Evolutionary conservation across 345 rosid species (phyloP).

Genomic region (Aquilaria sinensis): DNA sequence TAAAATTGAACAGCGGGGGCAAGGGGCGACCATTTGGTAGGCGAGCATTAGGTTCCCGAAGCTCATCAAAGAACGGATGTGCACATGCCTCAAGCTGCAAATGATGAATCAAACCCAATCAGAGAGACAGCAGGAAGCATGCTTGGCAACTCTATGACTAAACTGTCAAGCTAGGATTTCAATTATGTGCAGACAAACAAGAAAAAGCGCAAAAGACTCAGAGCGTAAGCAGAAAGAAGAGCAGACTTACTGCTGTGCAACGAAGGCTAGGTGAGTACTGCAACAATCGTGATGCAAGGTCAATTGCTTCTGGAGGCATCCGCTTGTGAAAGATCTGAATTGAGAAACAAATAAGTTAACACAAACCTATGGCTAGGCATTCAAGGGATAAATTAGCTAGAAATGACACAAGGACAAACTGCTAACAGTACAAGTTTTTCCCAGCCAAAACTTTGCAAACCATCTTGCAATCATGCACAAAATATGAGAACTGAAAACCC

Average conservation of each 20-base stretch:
- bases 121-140: neutral
- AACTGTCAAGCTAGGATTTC: neutral
- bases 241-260: slow-evolving; percentile 65
- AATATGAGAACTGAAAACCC: too few relatives aligned
- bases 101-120: neutral
- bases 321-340: slow-evolving; percentile 68
- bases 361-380: neutral
- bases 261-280: slow-evolving; percentile 84
- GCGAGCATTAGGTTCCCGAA: slow-evolving; percentile 70
- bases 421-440: neutral
- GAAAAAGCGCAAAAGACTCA: neutral
- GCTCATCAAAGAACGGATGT: slow-evolving; percentile 83
- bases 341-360: neutral
- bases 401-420: neutral
- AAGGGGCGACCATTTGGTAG: slow-evolving; percentile 67
- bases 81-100: slow-evolving; percentile 75
- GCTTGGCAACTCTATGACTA: neutral
- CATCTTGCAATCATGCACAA: neutral
- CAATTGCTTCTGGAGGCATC: slow-evolving; percentile 93
- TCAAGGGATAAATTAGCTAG: neutral
- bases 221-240: neutral
- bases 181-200: neutral
- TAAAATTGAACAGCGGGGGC: slow-evolving; percentile 69
- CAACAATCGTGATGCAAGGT: slow-evolving; percentile 76
- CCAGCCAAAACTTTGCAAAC: neutral